Percentiles rank a stretch among this genome's conserved stretches.
These are phyloP conservation scores for Chamaenerion angustifolium DNA, from an alignment of 345 rosid species.

Conservation along the genomic window DNA sequence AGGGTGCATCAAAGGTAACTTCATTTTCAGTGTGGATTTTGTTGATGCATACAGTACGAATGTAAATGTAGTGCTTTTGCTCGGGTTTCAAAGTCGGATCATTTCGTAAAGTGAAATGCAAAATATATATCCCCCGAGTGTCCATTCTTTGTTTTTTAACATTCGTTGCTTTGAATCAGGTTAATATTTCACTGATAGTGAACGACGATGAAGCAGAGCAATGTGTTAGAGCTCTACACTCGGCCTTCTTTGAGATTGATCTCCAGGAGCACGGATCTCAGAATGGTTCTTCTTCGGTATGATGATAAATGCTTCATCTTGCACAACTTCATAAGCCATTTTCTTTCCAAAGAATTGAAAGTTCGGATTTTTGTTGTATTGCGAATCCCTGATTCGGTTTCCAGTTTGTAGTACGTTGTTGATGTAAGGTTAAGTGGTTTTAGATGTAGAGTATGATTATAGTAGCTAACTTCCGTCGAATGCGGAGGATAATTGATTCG, in stretches of 20 bases:
- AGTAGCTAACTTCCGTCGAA: no score
- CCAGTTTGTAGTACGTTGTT: no score
- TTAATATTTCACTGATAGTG: slow-evolving; percentile 82
- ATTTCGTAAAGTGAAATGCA: not conserved
- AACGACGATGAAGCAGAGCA: slow-evolving; percentile 72
- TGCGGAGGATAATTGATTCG: no score
- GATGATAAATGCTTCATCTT: no score
- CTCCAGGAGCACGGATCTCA: slow-evolving; percentile 22
- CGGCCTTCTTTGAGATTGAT: slow-evolving; percentile 52
- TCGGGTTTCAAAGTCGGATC: no score
- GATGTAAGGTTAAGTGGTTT: no score
- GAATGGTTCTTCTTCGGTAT: slow-evolving; percentile 22
- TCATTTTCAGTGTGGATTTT: not conserved
- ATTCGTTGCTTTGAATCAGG: slow-evolving; percentile 24
- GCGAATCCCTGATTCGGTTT: no score
- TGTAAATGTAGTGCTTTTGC: not conserved
- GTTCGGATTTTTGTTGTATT: no score
- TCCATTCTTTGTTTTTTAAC: not conserved
- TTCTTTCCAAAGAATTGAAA: no score
- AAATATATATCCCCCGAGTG: not conserved
- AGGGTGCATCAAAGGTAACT: slow-evolving; percentile 94
- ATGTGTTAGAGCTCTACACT: slow-evolving; percentile 73
- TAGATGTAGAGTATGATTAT: no score
- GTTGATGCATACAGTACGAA: no score
- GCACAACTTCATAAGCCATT: not conserved